phyloP scores from a whole-genome alignment of 768 basidiomycete genomes.

The Jaapia argillacea region DNA sequence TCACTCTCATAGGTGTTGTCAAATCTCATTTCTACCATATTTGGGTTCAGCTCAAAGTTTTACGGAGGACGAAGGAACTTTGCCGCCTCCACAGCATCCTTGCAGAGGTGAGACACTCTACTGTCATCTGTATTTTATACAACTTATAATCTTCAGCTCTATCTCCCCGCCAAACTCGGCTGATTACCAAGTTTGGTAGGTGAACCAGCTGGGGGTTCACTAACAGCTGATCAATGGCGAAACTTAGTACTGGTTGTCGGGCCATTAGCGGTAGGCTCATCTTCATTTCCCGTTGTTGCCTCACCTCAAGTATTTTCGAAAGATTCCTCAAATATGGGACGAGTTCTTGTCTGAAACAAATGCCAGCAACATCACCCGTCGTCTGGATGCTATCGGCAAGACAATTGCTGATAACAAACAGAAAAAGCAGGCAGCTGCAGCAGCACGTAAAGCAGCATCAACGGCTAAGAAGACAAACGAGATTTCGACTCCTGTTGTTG shows the following conservation, averaged over 20 bases:
- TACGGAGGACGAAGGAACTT: slow-evolving; percentile 5
- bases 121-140: background rate
- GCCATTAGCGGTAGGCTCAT: slow-evolving; percentile 17
- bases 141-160: slow-evolving; percentile 2
- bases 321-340: slow-evolving; percentile 1
- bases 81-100: slow-evolving; percentile 6
- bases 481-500: background rate
- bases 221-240: slow-evolving; percentile 26
- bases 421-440: background rate
- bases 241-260: slow-evolving; percentile 18
- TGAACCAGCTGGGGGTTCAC: slow-evolving; percentile 22
- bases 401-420: background rate
- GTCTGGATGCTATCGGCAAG: background rate
- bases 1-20: slow-evolving; percentile 4
- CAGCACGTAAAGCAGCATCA: slow-evolving; percentile 1
- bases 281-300: background rate
- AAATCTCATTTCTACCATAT: slow-evolving; percentile 7
- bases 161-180: slow-evolving; percentile 7
- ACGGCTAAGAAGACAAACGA: background rate
- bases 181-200: slow-evolving; percentile 17
- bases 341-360: background rate
- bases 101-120: background rate
- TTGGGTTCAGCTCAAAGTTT: slow-evolving; percentile 5
- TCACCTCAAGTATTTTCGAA: background rate
- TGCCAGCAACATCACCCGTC: background rate